Evolutionary conservation across 2,329 filamentous ascomycete species (phyloP), one percentile per base, ranked within the genome.

Genomic region (Phialemonium atrogriseum): DNA sequence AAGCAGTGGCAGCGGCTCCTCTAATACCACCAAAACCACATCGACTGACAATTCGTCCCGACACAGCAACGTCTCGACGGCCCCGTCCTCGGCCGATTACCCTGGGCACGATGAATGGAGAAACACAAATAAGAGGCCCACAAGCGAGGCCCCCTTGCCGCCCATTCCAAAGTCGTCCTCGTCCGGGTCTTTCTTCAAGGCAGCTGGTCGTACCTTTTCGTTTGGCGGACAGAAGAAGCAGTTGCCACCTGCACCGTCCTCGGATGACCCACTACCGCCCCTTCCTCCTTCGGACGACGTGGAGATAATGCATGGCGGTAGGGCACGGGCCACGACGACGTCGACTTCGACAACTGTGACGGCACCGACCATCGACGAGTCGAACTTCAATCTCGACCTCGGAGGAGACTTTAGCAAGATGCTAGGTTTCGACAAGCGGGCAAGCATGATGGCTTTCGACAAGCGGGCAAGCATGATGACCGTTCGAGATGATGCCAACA

Each of bases 1-100:
- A 37, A 38, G 44, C 50, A 75, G 70, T 47, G 70, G 68, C 52
- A 76, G 71, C 56, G 70, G 70, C 43, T 68, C 71, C 25, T 76
- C 72, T 45, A 76, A 74, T 51, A 74, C 68, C 22, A 77, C 72
- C 37, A 73, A 76, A 53, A 69, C 69, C 37, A 64, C 64, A 30
- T 74, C 70, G 32, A 70, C 66, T 42, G 73, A 77, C 52, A 71
- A 69, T 44, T 77, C 72, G 20, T 77, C 73, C 30, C 67, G 72
- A 47, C 69, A 77, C 49, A 77, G 73, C 52, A 73, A 73, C 52
- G 68, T 64, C 32, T 77, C 73, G n/a, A 77, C 73, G 22, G 62
- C 73, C 21, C 70, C 73, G 10, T 77, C 73, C 4, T 76, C 73
- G 4, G 64, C 70, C 31, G 71, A 66, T 32, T 46, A 56, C 20